phyloP scores from a whole-genome alignment of 306 rosid species.

The Adenanthera pavonina region DNA sequence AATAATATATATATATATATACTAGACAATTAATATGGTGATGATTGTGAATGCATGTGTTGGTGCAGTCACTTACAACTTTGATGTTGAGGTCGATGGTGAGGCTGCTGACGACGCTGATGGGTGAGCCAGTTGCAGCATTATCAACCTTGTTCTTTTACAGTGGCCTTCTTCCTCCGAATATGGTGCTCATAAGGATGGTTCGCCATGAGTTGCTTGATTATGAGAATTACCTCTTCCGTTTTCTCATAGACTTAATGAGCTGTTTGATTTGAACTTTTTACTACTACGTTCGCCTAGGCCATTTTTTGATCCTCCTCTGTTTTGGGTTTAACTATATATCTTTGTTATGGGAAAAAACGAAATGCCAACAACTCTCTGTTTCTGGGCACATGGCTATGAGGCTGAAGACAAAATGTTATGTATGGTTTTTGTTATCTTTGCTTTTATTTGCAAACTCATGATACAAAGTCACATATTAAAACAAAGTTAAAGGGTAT shows the following conservation, averaged over 20 bases:
- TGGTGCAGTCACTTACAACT: slow-evolving; percentile 13
- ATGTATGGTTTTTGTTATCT: too few relatives aligned
- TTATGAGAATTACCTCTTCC: slow-evolving; percentile 62
- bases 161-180: slow-evolving; percentile 69
- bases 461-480: too few relatives aligned
- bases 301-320: neutral
- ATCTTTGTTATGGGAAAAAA: neutral
- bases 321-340: neutral
- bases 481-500: too few relatives aligned
- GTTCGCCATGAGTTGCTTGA: slow-evolving; percentile 65
- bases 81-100: slow-evolving; percentile 63
- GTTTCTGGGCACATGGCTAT: too few relatives aligned
- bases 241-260: slow-evolving; percentile 47
- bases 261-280: neutral
- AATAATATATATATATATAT: too few relatives aligned
- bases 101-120: slow-evolving; percentile 59
- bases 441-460: too few relatives aligned
- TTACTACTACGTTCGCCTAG: too few relatives aligned
- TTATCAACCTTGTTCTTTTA: slow-evolving; percentile 65
- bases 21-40: neutral
- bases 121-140: slow-evolving; percentile 57
- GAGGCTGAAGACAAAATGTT: too few relatives aligned
- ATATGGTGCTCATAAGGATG: slow-evolving; percentile 7
- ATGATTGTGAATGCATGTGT: neutral
- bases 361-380: too few relatives aligned